Evolutionary conservation across 768 basidiomycete species (phyloP), one percentile per base, ranked within the genome.

Genomic region (Gloeostereum incarnatum): DNA sequence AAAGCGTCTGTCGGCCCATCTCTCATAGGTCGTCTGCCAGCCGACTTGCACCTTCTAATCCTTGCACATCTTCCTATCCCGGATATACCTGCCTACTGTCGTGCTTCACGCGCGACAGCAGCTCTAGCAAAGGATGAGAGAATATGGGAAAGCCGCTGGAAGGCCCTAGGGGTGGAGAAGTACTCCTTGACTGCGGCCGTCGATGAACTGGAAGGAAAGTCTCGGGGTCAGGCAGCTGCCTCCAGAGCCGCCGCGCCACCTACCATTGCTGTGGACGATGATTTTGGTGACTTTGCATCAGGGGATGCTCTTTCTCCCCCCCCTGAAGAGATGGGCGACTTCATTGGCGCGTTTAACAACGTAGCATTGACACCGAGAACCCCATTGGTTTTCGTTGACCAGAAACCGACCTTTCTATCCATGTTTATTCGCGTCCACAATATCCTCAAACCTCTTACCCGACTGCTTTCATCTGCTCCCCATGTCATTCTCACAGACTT

Each of bases 211-310:
- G 80, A 87, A 56, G 50, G 56, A 8, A 61, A 59, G 42, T 53
- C 58, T 32, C 59, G 61, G 19, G 64, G 66, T 13, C 63, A 63
- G 44, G 50, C 56, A 2, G 59, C 50, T 5, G 52, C 53, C 5
- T 54, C 59, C 10, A 60, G 66, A 32, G 61, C 68, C 0, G 63
- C 59, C 11, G 70, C 68, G 8, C 78, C 82, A 13, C 74, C 84
- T 1, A 76, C 73, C 1, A 70, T 82, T 20, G 49, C 69, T 7
- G 75, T 80, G 11, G 83, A 89, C 43, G 88, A 93, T 48, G 89
- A 90, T 18, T 94, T 94, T 59, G 92, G 90, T 3, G 90, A 92
- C 52, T 89, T 91, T 53, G 72, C 82, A 1, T 63, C 69, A 0
- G 68, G 71, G 4, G 61, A 66, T 30, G 48, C 57, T 4, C 49